Conservation (phyloP, 148 eudicot genomes). For the Rhododendron simsii region DNA sequence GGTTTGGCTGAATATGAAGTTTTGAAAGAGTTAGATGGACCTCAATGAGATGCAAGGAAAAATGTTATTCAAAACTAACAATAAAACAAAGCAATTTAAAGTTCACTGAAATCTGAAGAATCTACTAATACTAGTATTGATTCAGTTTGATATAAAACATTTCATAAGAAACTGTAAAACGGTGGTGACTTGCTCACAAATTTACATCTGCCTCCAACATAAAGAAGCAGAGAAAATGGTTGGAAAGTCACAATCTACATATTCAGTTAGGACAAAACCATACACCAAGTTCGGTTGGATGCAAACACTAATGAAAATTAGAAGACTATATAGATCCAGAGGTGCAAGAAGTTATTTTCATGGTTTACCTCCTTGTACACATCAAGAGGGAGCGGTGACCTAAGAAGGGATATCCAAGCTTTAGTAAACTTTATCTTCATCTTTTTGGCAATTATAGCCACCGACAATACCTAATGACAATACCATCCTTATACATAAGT, state of each 20-base stretch:
- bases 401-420: constrained; percentile 87
- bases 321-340: background rate
- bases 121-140: background rate
- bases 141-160: background rate
- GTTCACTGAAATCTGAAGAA: background rate
- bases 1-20: background rate
- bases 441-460: constrained; percentile 45
- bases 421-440: constrained; percentile 70
- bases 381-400: constrained; percentile 77
- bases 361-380: constrained; percentile 83
- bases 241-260: background rate
- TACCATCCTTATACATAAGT: background rate
- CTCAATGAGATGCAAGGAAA: background rate
- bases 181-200: background rate
- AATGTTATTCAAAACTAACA: background rate
- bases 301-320: background rate
- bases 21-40: background rate
- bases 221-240: background rate
- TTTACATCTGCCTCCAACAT: background rate
- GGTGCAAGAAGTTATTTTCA: background rate
- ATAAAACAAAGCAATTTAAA: background rate
- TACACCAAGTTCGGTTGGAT: background rate
- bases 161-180: background rate
- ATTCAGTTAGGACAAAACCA: background rate
- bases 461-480: constrained; percentile 44